Percentiles rank a stretch among this genome's conserved stretches.
These are phyloP conservation scores for Hygrophila difformis DNA, from an alignment of 257 asterid genomes.

Conservation along the genomic window DNA sequence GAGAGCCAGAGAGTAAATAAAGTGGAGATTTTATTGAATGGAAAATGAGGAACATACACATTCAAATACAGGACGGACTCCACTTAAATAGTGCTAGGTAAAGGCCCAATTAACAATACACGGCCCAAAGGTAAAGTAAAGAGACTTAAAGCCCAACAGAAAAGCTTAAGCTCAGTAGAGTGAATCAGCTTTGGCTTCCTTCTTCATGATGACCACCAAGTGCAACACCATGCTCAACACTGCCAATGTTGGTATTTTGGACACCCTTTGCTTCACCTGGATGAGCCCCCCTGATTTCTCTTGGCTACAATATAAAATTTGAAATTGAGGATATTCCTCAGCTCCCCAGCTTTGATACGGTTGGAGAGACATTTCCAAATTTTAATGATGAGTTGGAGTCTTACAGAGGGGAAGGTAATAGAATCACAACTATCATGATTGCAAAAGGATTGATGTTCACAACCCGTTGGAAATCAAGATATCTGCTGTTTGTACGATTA, in stretches of 20 bases:
- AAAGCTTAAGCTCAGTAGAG: no score
- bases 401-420: conserved; percentile 21
- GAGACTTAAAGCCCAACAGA: no score
- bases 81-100: no score
- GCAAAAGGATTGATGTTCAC: conserved; percentile 51
- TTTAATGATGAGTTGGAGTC: conserved; percentile 38
- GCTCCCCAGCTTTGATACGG: conserved; percentile 42
- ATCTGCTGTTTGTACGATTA: conserved; percentile 43
- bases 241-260: conserved; percentile 42
- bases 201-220: no score
- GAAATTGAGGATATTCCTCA: conserved; percentile 94
- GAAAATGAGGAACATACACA: no score
- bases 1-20: no score
- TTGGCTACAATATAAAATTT: conserved; percentile 51
- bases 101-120: no score
- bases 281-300: conserved; percentile 51
- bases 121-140: no score
- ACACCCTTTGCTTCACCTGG: conserved; percentile 73
- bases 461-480: conserved; percentile 40
- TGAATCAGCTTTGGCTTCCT: no score
- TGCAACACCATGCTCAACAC: no score
- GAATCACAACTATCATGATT: conserved; percentile 53
- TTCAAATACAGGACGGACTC: no score
- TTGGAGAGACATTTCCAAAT: conserved; percentile 46
- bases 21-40: no score